Base-by-base conservation (phyloP, 2,329 filamentous ascomycete species). In the Aspergillus persii region DNA sequence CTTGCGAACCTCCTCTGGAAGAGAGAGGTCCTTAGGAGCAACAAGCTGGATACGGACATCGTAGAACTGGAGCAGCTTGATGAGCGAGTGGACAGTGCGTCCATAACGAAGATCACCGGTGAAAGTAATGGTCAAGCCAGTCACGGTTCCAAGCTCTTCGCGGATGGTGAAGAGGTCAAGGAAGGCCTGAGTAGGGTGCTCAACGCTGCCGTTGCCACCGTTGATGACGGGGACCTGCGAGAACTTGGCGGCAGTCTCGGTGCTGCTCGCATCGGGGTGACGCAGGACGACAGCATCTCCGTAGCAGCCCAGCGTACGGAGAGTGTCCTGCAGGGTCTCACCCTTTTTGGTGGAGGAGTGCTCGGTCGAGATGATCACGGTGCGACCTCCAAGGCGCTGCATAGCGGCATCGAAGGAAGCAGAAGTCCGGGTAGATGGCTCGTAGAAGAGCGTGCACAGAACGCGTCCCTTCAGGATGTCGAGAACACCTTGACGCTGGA, bases 91-190 rank as follows among this genome's bases (percentile, higher is more conserved):
- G 11, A 99, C 94, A 0, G 95, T 92, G 59, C 95, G 90, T 50
- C 95, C 95, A 76, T 97, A 96, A 65, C 90, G 87, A 59, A 99
- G 87, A 72, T 99, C 95, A 69, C 95, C 95, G 49, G 92, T 84
- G 76, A 99, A 99, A 53, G 95, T 99, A 72, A 99, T 96, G 49
- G 92, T 98, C 64, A 99, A 83, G 54, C 94, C 94, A 72, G 94
- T 93, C 58, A 98, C 94, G 0, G 93, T 97, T 64, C 95, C 95
- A 8, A 98, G 84, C 77, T 99, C 95, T 78, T 99, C 95, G 67
- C 95, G 91, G 72, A 99, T 99, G 56, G 95, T 98, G 82, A 97
- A 99, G 59, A 99, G 88, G 71, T 99, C 95, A 26, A 99, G 83
- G 84, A 99, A 95, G 0, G 95, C 95, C 79, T 99, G 95, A 0